Evolutionary conservation across 2,329 filamentous ascomycete genomes (phyloP), one percentile per base, ranked within the genome.

Genomic region (Fusarium marasasianum): DNA sequence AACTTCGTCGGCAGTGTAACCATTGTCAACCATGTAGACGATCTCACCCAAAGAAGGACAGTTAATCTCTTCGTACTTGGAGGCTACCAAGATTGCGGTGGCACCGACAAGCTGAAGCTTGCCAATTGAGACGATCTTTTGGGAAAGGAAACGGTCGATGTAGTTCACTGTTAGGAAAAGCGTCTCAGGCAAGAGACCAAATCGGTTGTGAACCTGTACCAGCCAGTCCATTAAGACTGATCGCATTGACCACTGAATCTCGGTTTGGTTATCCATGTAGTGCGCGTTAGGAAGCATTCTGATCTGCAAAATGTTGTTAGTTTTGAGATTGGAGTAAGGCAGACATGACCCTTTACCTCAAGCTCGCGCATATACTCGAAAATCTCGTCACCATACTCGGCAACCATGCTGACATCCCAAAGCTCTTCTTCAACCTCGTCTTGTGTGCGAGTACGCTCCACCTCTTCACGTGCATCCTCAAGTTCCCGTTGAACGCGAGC

Each of bases 11-110:
- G 90, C 88, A 7, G 89, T 93, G 84, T 98, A 99, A 63, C 94
- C 95, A 48, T 91, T 90, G 81, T 99, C 96, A 45, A 99, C 96
- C 96, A 99, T 98, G 86, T 96, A 98, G 69, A 98, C 93, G 79
- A 99, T 97, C 86, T 99, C 96, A 71, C 93, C 90, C 29, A 99
- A 91, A 2, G 96, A 98, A 31, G 95, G 96, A 82, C 95, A 98
- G 83, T 98, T 97, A 86, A 99, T 98, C 85, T 99, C 96, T 83
- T 99, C 96, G 81, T 98, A 99, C 84, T 99, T 99, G 77, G 96
- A 94, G 18, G 96, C 96, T 69, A 99, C 92, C 78, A 98, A 95
- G 76, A 99, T 93, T 33, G 96, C 96, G 8, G 96, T 98, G 29
- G 96, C 96, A 53, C 96, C 96, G 58, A 98, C 96, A 22, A 99